Evolutionary conservation across 108 stramenopile species (phyloP).

Genomic region (Poteriospumella lacustris): DNA sequence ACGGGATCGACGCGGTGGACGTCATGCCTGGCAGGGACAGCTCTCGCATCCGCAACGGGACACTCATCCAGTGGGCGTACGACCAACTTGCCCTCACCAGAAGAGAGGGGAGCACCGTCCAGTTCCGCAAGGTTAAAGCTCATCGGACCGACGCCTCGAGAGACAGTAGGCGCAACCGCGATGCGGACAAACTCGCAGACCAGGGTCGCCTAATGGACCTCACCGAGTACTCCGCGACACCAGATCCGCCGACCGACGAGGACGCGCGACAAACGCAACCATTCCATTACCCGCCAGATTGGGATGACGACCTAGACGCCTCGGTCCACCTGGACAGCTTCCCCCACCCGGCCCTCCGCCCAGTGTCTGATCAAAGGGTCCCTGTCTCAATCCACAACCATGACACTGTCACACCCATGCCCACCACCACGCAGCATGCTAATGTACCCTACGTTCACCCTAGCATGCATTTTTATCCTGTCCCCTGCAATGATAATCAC

Average conservation of each 20-base stretch:
- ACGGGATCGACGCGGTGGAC: conserved; percentile 5
- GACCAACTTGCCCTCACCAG: conserved; percentile 6
- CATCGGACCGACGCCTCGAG: conserved; percentile 5
- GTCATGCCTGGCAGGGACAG: conserved; percentile 5
- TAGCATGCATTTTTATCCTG: conserved; percentile 3
- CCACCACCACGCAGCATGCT: conserved; percentile 5
- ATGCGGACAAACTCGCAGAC: conserved; percentile 6
- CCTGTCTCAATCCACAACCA: conserved; percentile 6
- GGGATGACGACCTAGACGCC: conserved; percentile 5
- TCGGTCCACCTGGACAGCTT: conserved; percentile 6
- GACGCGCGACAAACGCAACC: conserved; percentile 5
- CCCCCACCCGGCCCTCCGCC: conserved; percentile 4
- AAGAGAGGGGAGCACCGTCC: conserved; percentile 5
- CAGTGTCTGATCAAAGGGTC: conserved; percentile 6
- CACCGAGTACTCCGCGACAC: conserved; percentile 5
- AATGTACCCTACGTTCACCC: conserved; percentile 6
- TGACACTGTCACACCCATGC: conserved; percentile 6
- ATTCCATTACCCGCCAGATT: conserved; percentile 7
- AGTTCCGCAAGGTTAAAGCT: conserved; percentile 7
- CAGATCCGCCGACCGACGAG: conserved; percentile 5
- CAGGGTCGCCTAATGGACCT: conserved; percentile 6
- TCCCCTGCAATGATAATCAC: conserved; percentile 7
- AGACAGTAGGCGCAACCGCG: conserved; percentile 5
- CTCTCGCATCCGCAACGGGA: conserved; percentile 5
- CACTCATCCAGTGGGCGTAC: conserved; percentile 6